Conservation (phyloP, 1,139 yeast species). For the Blastobotrys buckinghamii region DNA sequence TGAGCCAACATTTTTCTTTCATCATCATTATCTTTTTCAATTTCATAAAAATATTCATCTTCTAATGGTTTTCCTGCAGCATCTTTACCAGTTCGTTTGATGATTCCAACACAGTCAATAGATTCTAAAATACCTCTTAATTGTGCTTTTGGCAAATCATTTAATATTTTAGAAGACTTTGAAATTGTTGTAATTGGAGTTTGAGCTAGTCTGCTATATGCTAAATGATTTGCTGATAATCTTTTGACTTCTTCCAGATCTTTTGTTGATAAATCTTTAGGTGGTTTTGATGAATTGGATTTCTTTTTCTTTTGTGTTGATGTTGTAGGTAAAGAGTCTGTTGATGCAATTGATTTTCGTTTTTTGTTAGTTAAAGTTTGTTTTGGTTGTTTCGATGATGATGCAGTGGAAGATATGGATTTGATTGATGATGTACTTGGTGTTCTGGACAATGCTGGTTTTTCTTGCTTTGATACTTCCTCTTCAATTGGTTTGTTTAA, state of each 20-base stretch:
- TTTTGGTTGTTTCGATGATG: neutral
- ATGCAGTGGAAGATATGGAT: neutral
- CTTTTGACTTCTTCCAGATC: constrained; percentile 40
- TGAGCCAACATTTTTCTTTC: constrained; percentile 66
- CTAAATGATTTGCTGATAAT: constrained; percentile 74
- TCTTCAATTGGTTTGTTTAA: neutral
- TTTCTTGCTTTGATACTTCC: neutral
- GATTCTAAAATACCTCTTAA: constrained; percentile 40
- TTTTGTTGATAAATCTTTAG: neutral
- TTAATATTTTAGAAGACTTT: constrained; percentile 39
- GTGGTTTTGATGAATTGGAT: neutral
- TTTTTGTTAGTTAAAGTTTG: neutral
- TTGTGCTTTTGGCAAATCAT: constrained; percentile 25
- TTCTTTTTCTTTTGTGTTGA: constrained; percentile 1
- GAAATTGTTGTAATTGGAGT: constrained; percentile 72
- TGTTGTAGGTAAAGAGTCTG: too few relatives aligned
- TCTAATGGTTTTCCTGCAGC: constrained; percentile 94
- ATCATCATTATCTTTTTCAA: constrained; percentile 70
- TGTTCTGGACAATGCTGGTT: neutral
- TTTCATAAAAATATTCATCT: constrained; percentile 85
- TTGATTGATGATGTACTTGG: neutral
- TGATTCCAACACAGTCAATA: constrained; percentile 67
- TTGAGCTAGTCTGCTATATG: constrained; percentile 81
- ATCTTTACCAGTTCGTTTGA: constrained; percentile 84
- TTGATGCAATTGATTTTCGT: neutral